Conservation (phyloP, 2,329 filamentous ascomycete species). For the Apiospora koreana region DNA sequence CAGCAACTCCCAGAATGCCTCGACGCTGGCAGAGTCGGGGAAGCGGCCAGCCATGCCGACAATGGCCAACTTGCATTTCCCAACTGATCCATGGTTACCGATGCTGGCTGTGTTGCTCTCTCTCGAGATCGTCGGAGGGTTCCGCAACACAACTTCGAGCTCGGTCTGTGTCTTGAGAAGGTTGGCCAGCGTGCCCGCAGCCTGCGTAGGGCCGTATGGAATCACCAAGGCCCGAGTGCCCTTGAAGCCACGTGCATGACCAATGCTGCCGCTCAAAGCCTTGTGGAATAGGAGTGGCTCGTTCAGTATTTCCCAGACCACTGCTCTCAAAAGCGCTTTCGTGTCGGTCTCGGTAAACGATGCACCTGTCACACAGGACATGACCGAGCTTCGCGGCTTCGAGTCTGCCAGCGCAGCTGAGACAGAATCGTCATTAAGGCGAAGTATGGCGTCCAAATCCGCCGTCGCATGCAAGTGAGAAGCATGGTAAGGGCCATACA, state of each 20-base stretch:
- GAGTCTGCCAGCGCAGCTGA: slow-evolving; percentile 41
- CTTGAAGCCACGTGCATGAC: slow-evolving; percentile 41
- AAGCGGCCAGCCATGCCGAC: slow-evolving; percentile 81
- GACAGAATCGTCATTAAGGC: slow-evolving; percentile 41
- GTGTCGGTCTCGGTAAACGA: slow-evolving; percentile 43
- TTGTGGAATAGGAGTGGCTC: slow-evolving; percentile 50
- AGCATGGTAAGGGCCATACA: slow-evolving; percentile 60
- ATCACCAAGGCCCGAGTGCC: slow-evolving; percentile 46
- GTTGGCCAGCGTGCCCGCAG: slow-evolving; percentile 46
- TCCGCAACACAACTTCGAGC: slow-evolving; percentile 43
- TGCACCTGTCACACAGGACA: slow-evolving; percentile 51
- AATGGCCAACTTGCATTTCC: slow-evolving; percentile 75
- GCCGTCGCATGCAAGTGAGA: slow-evolving; percentile 48
- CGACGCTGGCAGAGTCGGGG: slow-evolving; percentile 69
- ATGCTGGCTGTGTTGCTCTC: slow-evolving; percentile 37
- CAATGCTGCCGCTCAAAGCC: slow-evolving; percentile 48
- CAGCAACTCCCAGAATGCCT: slow-evolving; percentile 75
- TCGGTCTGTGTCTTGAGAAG: slow-evolving; percentile 43
- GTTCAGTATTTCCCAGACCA: slow-evolving; percentile 51
- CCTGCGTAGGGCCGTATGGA: slow-evolving; percentile 52
- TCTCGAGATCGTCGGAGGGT: slow-evolving; percentile 35
- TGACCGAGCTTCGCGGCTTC: slow-evolving; percentile 47
- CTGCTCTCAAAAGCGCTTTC: slow-evolving; percentile 40
- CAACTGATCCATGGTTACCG: slow-evolving; percentile 48
- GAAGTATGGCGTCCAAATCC: slow-evolving; percentile 48